Base-by-base conservation (phyloP, 345 rosid genomes). In the Anacardium occidentale region DNA sequence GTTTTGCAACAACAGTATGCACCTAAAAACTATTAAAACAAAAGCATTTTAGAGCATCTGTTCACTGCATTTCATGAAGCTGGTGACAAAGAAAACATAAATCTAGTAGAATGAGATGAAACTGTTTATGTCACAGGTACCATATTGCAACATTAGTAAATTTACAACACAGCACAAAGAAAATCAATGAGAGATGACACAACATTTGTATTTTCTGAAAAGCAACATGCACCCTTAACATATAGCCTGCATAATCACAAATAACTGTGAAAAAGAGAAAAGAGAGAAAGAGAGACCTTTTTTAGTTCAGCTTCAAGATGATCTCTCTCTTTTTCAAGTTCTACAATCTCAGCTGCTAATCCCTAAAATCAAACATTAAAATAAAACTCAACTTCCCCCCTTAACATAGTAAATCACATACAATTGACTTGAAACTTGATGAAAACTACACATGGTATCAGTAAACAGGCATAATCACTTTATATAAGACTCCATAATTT, bases 301-400 rank as follows among this genome's bases (percentile, higher is more conserved):
- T 95, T 95, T 84, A 95, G 77, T 78, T 92, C 89, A 57, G 97
- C 96, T 84, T 92, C 99, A 64, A 95, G 90, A 71, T 88, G 90
- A 79, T 90, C 88, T 81, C 97, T 89, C 83, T 90, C 84, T 75
- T 86, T 89, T 79, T 87, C 98, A 68, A 90, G 84, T 76, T 80
- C 87, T 68, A 85, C 71, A 78, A 95, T 87, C 85, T 92, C 99
- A 74, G 90, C 86, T 76, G 77, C 78, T 71, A 92, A 74, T 88
- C 92, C 98, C 99, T 95, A 91, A 66, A 79, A 59, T 64, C 18
- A 50, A 26, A 68, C 44, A 73, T 62, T 15, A 40, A 62, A 56
- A 59, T 62, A 75, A 56, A 76, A 40, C 4, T 69, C 60, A 66
- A 45, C 55, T 62, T 76, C 54, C 37, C 29, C 53, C 66, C 24